Evolutionary conservation across 768 basidiomycete species (phyloP).

Genomic region (Tricholoma matsutake): DNA sequence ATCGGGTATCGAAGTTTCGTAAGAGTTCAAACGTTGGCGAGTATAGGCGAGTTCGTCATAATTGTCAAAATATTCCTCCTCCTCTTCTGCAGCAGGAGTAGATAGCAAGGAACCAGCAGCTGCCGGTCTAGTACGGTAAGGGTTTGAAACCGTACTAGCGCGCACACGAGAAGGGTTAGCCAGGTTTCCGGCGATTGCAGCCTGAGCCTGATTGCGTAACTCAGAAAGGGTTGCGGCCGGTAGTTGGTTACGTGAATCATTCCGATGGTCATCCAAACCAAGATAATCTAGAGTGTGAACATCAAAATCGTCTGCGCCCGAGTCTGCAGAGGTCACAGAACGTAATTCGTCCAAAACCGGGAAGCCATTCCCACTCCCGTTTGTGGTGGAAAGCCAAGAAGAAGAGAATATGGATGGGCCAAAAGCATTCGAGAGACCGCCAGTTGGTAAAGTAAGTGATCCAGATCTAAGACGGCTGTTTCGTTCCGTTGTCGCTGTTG

Average conservation of each 20-base stretch:
- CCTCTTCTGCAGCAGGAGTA: slow-evolving; percentile 69
- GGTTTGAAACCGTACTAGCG: slow-evolving; percentile 90
- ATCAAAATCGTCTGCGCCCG: slow-evolving; percentile 82
- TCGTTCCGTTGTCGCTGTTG: slow-evolving; percentile 54
- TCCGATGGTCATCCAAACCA: slow-evolving; percentile 71
- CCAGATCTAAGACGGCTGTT: slow-evolving; percentile 89
- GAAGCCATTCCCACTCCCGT: slow-evolving; percentile 53
- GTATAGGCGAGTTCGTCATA: slow-evolving; percentile 50
- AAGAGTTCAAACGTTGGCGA: slow-evolving; percentile 60
- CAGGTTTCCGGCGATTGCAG: slow-evolving; percentile 82
- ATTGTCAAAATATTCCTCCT: slow-evolving; percentile 68
- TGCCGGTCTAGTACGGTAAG: slow-evolving; percentile 72
- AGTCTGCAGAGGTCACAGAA: slow-evolving; percentile 76
- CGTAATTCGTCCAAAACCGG: slow-evolving; percentile 77
- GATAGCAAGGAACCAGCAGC: slow-evolving; percentile 58
- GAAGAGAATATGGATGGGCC: slow-evolving; percentile 88
- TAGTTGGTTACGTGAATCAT: slow-evolving; percentile 36
- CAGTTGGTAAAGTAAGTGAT: slow-evolving; percentile 82
- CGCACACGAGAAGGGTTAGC: slow-evolving; percentile 77
- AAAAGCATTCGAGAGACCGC: slow-evolving; percentile 77
- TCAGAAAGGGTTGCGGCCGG: slow-evolving; percentile 88
- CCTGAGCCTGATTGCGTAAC: slow-evolving; percentile 85
- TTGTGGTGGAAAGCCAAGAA: slow-evolving; percentile 75
- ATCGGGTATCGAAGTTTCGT: slow-evolving; percentile 53
- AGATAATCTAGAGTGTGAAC: slow-evolving; percentile 96